Evolutionary conservation across 2,329 filamentous ascomycete genomes (phyloP), one percentile per base, ranked within the genome.

Genomic region (Parastagonospora avenae): DNA sequence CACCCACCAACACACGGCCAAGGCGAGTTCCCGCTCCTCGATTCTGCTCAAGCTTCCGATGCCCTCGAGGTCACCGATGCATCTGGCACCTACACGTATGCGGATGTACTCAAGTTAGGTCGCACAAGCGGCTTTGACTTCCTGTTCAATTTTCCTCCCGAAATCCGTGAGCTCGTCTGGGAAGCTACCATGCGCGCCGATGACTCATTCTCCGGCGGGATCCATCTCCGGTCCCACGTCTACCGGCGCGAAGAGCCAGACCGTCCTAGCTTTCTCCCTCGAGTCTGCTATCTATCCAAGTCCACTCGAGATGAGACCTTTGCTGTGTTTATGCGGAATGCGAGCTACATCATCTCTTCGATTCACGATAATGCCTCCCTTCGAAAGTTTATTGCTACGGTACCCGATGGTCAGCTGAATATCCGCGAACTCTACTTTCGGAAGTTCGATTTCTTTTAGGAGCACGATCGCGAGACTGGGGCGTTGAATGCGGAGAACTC

Each of bases 301-400:
- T 16, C n/a, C 8, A 42, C 46, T 5, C 28, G 27, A 12, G 19
- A 35, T n/a, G 46, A 48, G 14, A 28, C 9, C 11, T 11, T 42
- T 4, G 38, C 30, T 10, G 38, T 35, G 8, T 48, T 48, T 19
- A 48, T 48, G 12, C 46, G 30, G 4, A 31, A 42, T 15, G 28
- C 30, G 5, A 24, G 24, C 4, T 48, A 38, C 27, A 29, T 31
- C 14, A 32, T 48, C 12, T 10, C 29, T 11, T 86, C 86, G 40
- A 86, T 81, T 1, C 79, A 82, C 0, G 79, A 74, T 33, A 80
- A 75, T 1, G 86, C 67, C 1, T 68, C 75, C 0, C 65, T 68
- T 51, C 27, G 35, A 10, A 29, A 19, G 4, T 50, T 41, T 14
- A 14, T 45, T 15, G 29, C 37, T 19, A 35, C 29, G 4, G 19